A percentile compares a stretch with the other conserved stretches of the same genome.
These are phyloP conservation scores for Annulohypoxylon bovei DNA, from an alignment of 495 filamentous ascomycete species.

Conservation along the genomic window DNA sequence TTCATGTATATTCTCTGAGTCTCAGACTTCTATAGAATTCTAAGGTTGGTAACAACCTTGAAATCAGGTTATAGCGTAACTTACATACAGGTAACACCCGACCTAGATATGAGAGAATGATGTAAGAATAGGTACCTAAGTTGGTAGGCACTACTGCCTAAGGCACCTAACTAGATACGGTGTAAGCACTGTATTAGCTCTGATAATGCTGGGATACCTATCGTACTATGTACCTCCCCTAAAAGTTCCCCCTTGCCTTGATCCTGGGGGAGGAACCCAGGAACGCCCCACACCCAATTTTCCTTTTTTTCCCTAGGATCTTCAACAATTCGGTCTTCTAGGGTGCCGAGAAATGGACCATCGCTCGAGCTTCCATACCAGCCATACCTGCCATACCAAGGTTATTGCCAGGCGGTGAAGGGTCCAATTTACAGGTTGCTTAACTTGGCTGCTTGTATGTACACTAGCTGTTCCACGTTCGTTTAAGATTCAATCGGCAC, in stretches of 20 bases:
- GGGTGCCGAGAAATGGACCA: constrained; percentile 5
- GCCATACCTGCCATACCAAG: background rate
- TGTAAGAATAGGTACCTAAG: constrained; percentile 7
- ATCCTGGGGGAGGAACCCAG: constrained; percentile 23
- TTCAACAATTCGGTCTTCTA: constrained; percentile 10
- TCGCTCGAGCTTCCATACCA: constrained; percentile 4
- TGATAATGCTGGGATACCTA: background rate
- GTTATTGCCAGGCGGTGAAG: constrained; percentile 35
- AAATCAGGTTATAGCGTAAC: too few species aligned
- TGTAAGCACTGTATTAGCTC: background rate
- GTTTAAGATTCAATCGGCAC: background rate
- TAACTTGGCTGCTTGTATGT: too few species aligned
- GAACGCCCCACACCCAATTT: constrained; percentile 33
- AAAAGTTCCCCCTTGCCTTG: constrained; percentile 3
- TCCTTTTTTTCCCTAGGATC: constrained; percentile 6
- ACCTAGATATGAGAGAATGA: background rate
- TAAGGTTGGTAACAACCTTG: too few species aligned
- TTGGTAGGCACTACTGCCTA: background rate
- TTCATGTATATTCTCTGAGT: background rate
- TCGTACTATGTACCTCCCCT: background rate
- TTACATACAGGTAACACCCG: background rate
- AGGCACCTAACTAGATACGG: background rate
- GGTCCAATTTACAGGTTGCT: constrained; percentile 4
- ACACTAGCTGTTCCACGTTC: background rate
- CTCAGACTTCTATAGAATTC: too few species aligned